These are phyloP conservation scores for Fusarium sulawesiense DNA, from an alignment of 2,329 filamentous ascomycete species.

Conservation along the genomic window DNA sequence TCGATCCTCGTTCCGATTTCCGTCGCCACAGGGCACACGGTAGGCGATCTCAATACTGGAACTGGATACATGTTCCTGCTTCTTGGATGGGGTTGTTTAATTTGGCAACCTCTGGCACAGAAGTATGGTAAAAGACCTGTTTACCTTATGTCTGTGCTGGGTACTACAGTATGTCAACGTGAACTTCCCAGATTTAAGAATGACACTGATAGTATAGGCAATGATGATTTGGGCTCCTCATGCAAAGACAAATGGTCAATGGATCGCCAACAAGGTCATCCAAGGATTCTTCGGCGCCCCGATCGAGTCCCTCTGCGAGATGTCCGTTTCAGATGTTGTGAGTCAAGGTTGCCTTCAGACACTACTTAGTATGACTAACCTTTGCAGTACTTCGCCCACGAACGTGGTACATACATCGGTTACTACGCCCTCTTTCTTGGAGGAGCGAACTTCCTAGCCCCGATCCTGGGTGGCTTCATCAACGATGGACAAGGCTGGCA, in stretches of 20 bases:
- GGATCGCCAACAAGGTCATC: constrained; percentile 57
- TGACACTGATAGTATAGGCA: not conserved
- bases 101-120: constrained; percentile 8
- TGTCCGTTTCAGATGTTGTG: constrained; percentile 57
- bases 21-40: not conserved
- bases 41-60: not conserved
- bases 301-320: constrained; percentile 59
- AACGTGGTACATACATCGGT: constrained; percentile 57
- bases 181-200: no score
- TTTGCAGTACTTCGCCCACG: constrained; percentile 52
- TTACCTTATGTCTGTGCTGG: not conserved
- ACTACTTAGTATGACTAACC: rapidly evolving
- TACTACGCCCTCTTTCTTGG: constrained; percentile 55
- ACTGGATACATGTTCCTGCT: constrained; percentile 9
- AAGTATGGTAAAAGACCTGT: not conserved
- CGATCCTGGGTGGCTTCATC: constrained; percentile 58
- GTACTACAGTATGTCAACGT: not conserved
- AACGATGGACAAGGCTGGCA: constrained; percentile 54
- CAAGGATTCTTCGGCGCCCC: constrained; percentile 58
- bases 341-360: not conserved
- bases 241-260: constrained; percentile 48
- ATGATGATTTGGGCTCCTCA: not conserved
- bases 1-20: not conserved
- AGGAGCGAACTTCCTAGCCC: constrained; percentile 57
- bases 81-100: constrained; percentile 1